Percentiles rank a stretch among this genome's conserved stretches.
Conservation (phyloP, 2,329 filamentous ascomycete species). For the Trichophyton schoenleinii region DNA sequence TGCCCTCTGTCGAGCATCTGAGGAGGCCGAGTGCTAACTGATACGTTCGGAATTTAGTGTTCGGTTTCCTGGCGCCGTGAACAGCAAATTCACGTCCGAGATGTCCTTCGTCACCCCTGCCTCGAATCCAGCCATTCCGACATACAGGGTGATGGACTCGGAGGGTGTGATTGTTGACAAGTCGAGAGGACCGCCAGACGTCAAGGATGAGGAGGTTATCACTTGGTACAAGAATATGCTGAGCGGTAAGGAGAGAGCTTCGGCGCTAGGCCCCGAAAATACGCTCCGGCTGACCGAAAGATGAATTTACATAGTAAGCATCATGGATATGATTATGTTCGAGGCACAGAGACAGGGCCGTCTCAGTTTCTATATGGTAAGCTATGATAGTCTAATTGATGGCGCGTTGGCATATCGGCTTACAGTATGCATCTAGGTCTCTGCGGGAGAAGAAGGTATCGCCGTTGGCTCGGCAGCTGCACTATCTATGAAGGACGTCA, state of each 20-base stretch:
- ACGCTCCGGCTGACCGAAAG: neutral
- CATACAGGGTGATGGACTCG: constrained; percentile 83
- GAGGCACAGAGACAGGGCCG: constrained; percentile 93
- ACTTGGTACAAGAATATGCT: constrained; percentile 54
- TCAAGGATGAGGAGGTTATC: constrained; percentile 50
- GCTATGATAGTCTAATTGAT: neutral
- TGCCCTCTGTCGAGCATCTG: too few species aligned
- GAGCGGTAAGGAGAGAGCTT: constrained; percentile 31
- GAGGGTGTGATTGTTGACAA: constrained; percentile 73
- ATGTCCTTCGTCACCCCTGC: constrained; percentile 67
- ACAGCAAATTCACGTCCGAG: constrained; percentile 76
- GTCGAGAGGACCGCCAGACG: constrained; percentile 51
- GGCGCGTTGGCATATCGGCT: neutral
- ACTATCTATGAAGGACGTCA: constrained; percentile 68
- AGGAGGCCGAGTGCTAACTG: neutral
- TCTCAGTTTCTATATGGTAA: constrained; percentile 90
- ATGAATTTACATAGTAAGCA: constrained; percentile 41
- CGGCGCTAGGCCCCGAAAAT: neutral
- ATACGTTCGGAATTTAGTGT: constrained; percentile 31
- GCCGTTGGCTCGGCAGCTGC: constrained; percentile 80
- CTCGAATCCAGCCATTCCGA: constrained; percentile 64
- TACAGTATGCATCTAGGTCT: constrained; percentile 38
- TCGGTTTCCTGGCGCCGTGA: constrained; percentile 82
- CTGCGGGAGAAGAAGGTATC: constrained; percentile 86
- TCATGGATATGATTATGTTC: constrained; percentile 98